Conservation (phyloP, 2,329 filamentous ascomycete species). For the Fusarium anthophilum region DNA sequence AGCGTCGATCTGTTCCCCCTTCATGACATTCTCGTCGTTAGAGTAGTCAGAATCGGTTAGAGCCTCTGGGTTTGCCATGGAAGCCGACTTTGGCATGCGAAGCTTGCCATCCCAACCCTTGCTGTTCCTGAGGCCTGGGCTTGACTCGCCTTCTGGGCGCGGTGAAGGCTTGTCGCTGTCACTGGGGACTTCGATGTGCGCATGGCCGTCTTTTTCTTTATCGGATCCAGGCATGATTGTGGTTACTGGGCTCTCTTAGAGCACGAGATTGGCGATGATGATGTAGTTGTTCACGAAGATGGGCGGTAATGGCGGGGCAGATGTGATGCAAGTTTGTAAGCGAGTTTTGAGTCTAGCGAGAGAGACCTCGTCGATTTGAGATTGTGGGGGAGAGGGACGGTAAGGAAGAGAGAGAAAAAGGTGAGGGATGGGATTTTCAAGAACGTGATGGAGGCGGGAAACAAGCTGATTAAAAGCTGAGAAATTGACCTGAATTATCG, state of each 20-base stretch:
- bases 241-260: constrained; percentile 3
- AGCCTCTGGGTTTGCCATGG: constrained; percentile 81
- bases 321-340: constrained; percentile 16
- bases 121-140: constrained; percentile 64
- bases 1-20: constrained; percentile 78
- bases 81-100: constrained; percentile 69
- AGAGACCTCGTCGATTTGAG: neutral
- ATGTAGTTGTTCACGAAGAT: constrained; percentile 16
- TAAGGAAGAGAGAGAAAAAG: neutral
- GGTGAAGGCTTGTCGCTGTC: constrained; percentile 55
- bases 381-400: neutral
- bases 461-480: constrained; percentile 10
- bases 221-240: constrained; percentile 54
- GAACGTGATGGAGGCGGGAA: neutral
- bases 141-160: constrained; percentile 53
- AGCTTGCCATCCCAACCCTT: constrained; percentile 88
- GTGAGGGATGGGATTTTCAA: neutral
- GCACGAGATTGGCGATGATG: constrained; percentile 21
- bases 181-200: constrained; percentile 61
- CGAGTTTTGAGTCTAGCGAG: constrained; percentile 2
- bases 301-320: constrained; percentile 25
- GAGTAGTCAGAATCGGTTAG: constrained; percentile 88
- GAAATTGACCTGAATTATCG: constrained; percentile 3
- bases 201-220: constrained; percentile 50
- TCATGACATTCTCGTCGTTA: constrained; percentile 72